Evolutionary conservation across 202 grass and related monocot species (phyloP), one percentile per base, ranked within the genome.

Genomic region (Bolboschoenoplectus hybrid): DNA sequence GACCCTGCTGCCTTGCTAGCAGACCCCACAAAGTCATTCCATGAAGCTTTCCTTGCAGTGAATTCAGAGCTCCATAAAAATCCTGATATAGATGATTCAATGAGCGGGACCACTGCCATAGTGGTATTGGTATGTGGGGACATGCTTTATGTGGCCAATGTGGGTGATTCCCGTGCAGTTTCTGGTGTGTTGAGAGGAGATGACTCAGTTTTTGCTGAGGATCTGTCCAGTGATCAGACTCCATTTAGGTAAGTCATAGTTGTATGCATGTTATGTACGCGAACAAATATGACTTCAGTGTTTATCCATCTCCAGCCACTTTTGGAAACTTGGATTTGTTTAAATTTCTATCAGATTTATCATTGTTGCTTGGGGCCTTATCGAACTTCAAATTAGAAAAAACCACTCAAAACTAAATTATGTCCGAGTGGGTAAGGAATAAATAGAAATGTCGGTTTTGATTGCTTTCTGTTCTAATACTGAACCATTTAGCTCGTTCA

Each of bases 101-200:
- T 90, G 93, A 98, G 96, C 67, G 96, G 96, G 61, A 98, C 96
- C 40, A 98, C 96, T 2, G 96, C 96, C 34, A 92, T 98, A 10
- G 89, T 86, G 9, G 93, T 92, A 1, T 92, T 98, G 26, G 91
- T 96, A 9, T 74, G 85, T 11, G 89, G 91, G 3, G 89, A 67
- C 36, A 75, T 79, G 45, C 90, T 98, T 46, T 89, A 96, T 43
- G 90, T 98, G 14, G 96, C 96, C 40, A 98, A 98, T 87, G 96
- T 98, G 1, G 93, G 96, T 0, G 95, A 97, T 67, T 97, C 95
- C 6, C 91, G 93, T 83, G 93, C 96, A 20, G 90, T 95, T 0
- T 86, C 93, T 0, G 96, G 91, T 39, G 87, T 96, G 0, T 90
- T 90, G 87, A 74, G 91, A 13, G 91, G 60, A 3, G 90, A 85